phyloP scores from a whole-genome alignment of 108 stramenopile genomes.

The Nannochloropsis gaditana region DNA sequence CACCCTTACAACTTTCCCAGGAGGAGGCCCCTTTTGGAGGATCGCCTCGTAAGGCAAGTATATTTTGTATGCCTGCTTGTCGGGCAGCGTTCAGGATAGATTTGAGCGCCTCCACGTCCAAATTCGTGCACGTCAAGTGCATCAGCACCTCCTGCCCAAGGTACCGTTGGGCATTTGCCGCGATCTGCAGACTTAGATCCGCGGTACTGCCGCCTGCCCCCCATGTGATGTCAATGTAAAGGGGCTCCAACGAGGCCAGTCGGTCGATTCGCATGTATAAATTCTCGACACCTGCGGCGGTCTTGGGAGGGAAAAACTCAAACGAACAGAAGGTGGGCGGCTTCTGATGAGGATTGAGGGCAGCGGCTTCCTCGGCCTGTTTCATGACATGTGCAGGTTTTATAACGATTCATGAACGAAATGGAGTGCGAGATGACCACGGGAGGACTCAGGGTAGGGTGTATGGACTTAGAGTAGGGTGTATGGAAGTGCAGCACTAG shows the following conservation, averaged over 20 bases:
- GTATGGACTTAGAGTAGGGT: background rate
- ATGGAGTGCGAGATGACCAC: background rate
- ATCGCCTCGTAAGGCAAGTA: conserved; percentile 54
- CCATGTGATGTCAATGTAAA: conserved; percentile 91
- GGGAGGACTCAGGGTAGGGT: background rate
- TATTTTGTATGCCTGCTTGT: conserved; percentile 51
- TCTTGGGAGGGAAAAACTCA: conserved; percentile 93
- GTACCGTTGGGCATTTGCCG: conserved; percentile 73
- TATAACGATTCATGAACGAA: background rate
- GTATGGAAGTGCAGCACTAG: background rate
- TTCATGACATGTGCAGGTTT: too few species aligned
- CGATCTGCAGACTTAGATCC: conserved; percentile 68
- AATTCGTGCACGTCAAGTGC: conserved; percentile 83
- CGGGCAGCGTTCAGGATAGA: conserved; percentile 27
- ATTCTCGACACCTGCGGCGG: conserved; percentile 82
- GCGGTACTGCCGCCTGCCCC: conserved; percentile 71
- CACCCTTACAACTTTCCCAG: conserved; percentile 34
- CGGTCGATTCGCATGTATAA: conserved; percentile 77
- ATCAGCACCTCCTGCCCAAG: conserved; percentile 79
- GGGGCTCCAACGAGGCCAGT: conserved; percentile 79
- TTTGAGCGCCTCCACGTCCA: conserved; percentile 59
- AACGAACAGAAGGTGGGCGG: conserved; percentile 71
- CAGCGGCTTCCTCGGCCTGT: background rate
- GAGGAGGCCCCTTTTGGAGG: conserved; percentile 47
- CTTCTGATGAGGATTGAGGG: conserved; percentile 23